Evolutionary conservation across 2,329 filamentous ascomycete species (phyloP).

Genomic region (Diplodia sapinea): DNA sequence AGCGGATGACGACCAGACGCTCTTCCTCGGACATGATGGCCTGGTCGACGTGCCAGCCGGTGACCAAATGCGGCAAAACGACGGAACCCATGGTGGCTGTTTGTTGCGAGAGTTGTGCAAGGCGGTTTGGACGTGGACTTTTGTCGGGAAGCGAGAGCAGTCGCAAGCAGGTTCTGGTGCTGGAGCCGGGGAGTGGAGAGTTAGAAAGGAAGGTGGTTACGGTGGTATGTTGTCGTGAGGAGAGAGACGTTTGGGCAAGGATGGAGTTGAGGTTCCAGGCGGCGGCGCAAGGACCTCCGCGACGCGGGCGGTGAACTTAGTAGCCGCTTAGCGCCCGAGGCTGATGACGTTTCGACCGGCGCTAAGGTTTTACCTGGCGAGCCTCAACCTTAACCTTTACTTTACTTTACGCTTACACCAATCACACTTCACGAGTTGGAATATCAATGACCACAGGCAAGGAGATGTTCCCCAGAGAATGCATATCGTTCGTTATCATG

Average conservation of each 20-base stretch:
- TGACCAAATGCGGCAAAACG: slow-evolving; percentile 83
- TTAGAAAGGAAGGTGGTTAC: not conserved
- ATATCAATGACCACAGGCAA: not conserved
- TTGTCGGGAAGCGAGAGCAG: not conserved
- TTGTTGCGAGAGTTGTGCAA: not conserved
- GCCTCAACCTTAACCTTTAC: slow-evolving; percentile 2
- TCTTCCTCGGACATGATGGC: slow-evolving; percentile 86
- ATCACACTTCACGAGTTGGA: not conserved
- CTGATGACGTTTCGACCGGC: slow-evolving; percentile 12
- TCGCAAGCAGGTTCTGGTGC: not conserved
- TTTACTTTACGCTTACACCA: not conserved
- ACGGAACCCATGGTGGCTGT: slow-evolving; percentile 71
- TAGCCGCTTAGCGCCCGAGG: not conserved
- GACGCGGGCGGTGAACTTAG: not conserved
- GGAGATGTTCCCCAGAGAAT: not conserved
- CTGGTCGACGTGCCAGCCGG: slow-evolving; percentile 97
- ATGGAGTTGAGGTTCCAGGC: slow-evolving; percentile 12
- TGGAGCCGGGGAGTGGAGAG: not conserved
- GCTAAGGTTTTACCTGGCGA: not conserved
- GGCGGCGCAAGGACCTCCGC: not conserved
- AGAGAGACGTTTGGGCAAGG: slow-evolving; percentile 1
- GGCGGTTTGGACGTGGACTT: not conserved
- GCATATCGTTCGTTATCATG: slow-evolving; percentile 22
- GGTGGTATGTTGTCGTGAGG: not conserved
- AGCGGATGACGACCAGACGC: slow-evolving; percentile 89